These are phyloP conservation scores for Orbilia ellipsospora DNA, from an alignment of 2,329 filamentous ascomycete species.

Conservation along the genomic window DNA sequence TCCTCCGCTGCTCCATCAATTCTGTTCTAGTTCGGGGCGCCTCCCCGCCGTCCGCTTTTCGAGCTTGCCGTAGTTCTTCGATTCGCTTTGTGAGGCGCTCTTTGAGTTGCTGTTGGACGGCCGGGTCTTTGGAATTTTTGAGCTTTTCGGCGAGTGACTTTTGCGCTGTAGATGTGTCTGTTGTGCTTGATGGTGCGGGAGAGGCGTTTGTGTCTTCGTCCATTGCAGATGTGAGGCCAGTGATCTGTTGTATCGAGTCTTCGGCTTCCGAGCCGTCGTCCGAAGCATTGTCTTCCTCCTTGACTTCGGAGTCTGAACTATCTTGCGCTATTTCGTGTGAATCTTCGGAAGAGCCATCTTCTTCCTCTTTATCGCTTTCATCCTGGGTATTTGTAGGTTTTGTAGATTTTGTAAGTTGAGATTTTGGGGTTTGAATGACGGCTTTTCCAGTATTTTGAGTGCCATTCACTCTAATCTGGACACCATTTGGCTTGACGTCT, in stretches of 20 bases:
- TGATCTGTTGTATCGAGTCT: conserved; percentile 40
- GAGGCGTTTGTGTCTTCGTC: conserved; percentile 57
- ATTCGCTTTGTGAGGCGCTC: conserved; percentile 84
- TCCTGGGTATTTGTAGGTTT: conserved; percentile 7
- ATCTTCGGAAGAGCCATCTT: neutral
- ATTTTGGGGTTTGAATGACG: conserved; percentile 29
- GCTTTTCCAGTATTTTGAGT: conserved; percentile 47
- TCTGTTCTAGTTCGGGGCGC: conserved; percentile 88
- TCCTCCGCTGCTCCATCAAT: conserved; percentile 86
- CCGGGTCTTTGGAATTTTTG: conserved; percentile 64
- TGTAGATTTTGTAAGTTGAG: conserved; percentile 5
- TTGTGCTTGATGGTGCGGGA: conserved; percentile 72
- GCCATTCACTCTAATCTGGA: conserved; percentile 43
- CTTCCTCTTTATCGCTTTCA: conserved; percentile 1
- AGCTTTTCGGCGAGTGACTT: conserved; percentile 73
- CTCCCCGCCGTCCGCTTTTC: conserved; percentile 86
- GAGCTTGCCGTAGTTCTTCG: conserved; percentile 81
- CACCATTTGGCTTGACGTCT: conserved; percentile 44
- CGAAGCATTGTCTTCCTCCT: conserved; percentile 18
- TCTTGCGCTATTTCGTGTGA: conserved; percentile 13
- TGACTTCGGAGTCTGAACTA: conserved; percentile 18
- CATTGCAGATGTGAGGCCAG: conserved; percentile 39
- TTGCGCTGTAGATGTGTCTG: conserved; percentile 72
- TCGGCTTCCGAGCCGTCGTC: conserved; percentile 35
- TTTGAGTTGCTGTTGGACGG: conserved; percentile 71